A percentile compares a stretch with the other conserved stretches of the same genome.
Conservation (phyloP, 1,139 yeast genomes). For the Pichia cactophila region DNA sequence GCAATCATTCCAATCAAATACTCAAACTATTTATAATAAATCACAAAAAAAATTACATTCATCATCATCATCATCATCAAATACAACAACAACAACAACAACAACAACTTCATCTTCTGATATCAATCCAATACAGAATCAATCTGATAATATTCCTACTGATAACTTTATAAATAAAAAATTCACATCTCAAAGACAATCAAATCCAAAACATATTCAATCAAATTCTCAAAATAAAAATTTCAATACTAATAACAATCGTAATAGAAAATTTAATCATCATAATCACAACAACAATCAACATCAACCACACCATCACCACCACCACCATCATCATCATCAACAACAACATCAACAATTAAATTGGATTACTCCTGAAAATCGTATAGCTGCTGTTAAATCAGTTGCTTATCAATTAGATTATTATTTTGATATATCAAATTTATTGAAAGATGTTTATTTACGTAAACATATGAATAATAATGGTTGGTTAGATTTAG, state of each 20-base stretch:
- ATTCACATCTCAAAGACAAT: neutral
- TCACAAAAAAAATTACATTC: no score
- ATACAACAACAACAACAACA: no score
- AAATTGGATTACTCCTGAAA: conserved; percentile 11
- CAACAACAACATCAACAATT: neutral
- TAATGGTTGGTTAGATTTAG: conserved; percentile 64
- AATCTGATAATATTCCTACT: no score
- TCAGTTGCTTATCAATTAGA: conserved; percentile 55
- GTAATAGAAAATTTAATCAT: conserved; percentile 5
- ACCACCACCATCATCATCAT: neutral
- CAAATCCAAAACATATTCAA: neutral
- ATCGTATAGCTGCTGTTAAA: conserved; percentile 8
- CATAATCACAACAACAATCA: neutral
- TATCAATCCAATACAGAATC: no score
- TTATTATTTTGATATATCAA: conserved; percentile 84
- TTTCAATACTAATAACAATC: neutral
- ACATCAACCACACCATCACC: neutral
- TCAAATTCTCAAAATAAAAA: neutral
- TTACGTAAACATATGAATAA: conserved; percentile 74
- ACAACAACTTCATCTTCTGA: no score
- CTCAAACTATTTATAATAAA: no score
- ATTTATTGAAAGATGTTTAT: conserved; percentile 72
- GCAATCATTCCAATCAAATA: no score
- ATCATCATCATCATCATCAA: no score
- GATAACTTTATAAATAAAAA: no score